These are phyloP conservation scores for Pelargonium citronellum DNA, from an alignment of 441 rosid genomes.

Conservation along the genomic window DNA sequence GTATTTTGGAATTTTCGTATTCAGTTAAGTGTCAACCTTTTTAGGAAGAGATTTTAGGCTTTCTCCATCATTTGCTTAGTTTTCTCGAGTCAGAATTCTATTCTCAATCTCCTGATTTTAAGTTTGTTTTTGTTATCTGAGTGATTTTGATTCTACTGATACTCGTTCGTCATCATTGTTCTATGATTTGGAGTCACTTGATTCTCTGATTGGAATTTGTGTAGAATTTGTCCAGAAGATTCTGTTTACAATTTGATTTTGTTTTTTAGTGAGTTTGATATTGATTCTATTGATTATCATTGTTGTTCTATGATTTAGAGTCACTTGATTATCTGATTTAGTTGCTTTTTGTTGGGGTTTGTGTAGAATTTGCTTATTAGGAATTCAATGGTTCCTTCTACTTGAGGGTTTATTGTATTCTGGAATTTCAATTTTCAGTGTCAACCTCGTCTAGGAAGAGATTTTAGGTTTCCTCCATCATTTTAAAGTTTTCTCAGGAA, in stretches of 20 bases:
- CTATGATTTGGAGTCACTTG: neutral
- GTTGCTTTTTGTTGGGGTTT: neutral
- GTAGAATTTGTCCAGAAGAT: neutral
- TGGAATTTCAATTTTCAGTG: neutral
- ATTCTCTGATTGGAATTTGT: neutral
- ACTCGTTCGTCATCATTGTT: neutral
- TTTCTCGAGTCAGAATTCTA: neutral
- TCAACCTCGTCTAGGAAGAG: neutral
- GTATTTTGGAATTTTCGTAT: neutral
- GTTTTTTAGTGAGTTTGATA: neutral
- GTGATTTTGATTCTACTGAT: neutral
- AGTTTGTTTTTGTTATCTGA: neutral
- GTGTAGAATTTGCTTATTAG: neutral
- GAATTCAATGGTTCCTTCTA: neutral
- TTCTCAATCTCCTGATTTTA: neutral
- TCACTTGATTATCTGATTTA: too few relatives aligned
- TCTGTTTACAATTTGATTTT: too few relatives aligned
- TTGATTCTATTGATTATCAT: too few relatives aligned
- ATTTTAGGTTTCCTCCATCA: neutral
- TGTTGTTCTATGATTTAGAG: too few relatives aligned
- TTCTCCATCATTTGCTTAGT: neutral
- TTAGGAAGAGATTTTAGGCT: neutral
- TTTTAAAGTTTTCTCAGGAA: constrained; percentile 8
- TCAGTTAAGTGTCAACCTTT: neutral
- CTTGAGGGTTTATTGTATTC: neutral